Evolutionary conservation across 2,329 filamentous ascomycete species (phyloP).

Genomic region (Pseudogymnoascus sp.): DNA sequence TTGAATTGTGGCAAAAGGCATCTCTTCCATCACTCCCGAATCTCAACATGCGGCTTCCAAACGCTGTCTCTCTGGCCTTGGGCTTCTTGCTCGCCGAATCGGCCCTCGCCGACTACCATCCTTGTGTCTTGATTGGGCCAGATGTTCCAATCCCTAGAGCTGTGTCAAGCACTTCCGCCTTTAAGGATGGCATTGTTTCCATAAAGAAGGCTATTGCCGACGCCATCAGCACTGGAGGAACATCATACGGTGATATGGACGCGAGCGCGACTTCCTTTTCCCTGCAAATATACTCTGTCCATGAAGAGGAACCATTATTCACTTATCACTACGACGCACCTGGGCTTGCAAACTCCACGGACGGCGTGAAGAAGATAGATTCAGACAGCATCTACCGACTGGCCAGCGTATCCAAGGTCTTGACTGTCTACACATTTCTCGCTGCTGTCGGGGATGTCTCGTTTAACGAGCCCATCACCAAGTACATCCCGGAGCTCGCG

Average conservation of each 20-base stretch:
- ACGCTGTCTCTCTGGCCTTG: background rate
- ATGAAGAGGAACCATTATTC: slow-evolving; percentile 27
- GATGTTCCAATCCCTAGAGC: background rate
- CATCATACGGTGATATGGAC: slow-evolving; percentile 1
- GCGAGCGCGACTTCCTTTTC: slow-evolving; percentile 30
- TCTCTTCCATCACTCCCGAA: background rate
- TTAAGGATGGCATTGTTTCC: background rate
- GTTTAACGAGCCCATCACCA: slow-evolving; percentile 36
- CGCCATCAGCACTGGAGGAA: background rate
- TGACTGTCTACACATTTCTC: slow-evolving; percentile 37
- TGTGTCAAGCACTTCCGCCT: background rate
- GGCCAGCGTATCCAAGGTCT: slow-evolving; percentile 39
- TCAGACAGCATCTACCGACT: slow-evolving; percentile 36
- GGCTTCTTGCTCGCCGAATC: background rate
- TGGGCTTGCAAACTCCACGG: slow-evolving; percentile 21
- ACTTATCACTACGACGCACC: slow-evolving; percentile 32
- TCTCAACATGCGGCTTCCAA: background rate
- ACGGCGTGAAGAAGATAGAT: slow-evolving; percentile 31
- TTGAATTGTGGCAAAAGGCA: background rate
- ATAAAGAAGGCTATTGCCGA: background rate
- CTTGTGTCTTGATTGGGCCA: background rate
- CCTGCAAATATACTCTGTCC: slow-evolving; percentile 33
- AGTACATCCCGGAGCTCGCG: slow-evolving; percentile 36
- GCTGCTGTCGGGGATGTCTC: slow-evolving; percentile 33
- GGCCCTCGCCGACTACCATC: background rate